Base-by-base conservation (phyloP, 1,284 basidiomycete genomes). In the Marasmius fiardii region DNA sequence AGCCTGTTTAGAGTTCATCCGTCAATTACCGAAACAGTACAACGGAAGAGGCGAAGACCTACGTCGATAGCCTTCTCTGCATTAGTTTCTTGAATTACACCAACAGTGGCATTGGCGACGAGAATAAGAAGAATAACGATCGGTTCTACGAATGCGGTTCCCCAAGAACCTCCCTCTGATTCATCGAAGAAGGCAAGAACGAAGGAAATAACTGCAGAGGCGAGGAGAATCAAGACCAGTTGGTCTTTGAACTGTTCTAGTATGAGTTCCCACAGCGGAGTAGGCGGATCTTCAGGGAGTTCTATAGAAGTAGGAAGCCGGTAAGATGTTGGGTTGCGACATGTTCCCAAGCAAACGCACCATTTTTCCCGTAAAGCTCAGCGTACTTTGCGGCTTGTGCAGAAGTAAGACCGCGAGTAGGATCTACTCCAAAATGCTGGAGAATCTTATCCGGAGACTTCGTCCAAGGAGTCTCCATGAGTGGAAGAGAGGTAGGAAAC, bases 191-290 rank as follows among this genome's bases (percentile, higher is more conserved):
- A 73, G 8, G 95, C 95, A 31, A 98, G 79, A 11, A 94, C 76
- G 68, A 97, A 95, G 1, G 94, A 97, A 59, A 97, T 81, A 50
- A 92, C 85, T 14, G 95, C 95, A 5, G 93, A 96, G 2, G 83
- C 93, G 43, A 98, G 87, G 24, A 98, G 82, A 67, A 98, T 97
- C 59, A 98, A 85, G 21, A 96, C 95, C 23, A 98, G 85, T 73
- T 95, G 93, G 74, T 98, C 95, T 77, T 97, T 90, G 81, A 99
- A 99, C 75, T 99, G 96, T 64, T 96, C 95, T 20, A 99, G 80
- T 59, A 99, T 92, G 59, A 98, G 85, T 66, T 92, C 83, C 91
- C 93, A 95, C 43, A 99, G 71, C 3, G 96, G 93, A 3, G 94
- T 97, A 1, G 92, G 77, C 0, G 91, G 87, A 14, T 95, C 89